Evolutionary conservation across 1,139 yeast genomes (phyloP), one percentile per base, ranked within the genome.

Genomic region (Taphrina flavorubra): DNA sequence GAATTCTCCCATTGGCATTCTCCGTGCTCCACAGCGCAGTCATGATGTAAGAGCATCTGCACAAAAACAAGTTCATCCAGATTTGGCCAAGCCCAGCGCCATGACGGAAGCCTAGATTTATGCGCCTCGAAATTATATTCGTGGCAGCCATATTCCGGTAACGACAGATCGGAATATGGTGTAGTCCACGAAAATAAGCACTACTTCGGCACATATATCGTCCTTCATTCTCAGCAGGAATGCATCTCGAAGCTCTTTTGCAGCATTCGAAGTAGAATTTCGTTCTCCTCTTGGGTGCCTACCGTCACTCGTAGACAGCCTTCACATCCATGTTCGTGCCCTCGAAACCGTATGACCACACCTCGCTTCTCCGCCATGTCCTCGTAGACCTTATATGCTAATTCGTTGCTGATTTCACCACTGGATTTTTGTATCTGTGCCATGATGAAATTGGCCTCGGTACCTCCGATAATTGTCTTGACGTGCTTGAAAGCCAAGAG

Each of bases 341-440:
- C 99, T 80, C 99, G 85, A 77, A 85, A 94, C 77, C 99, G 85
- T 14, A 92, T 90, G 65, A 94, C 97, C 31, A 94, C 92, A 51
- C 86, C 86, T 66, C 87, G 85, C 34, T 84, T 83, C 25, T 83
- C 84, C 0, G 99, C 99, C 75, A 94, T 79, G 49, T 79, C 81
- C 70, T 82, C 82, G 78, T 94, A 94, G 11, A 92, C 81, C 56
- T 81, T 75, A 65, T 83, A 78, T 0, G 99, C 98, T 31, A 85
- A 77, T n/a, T 82, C 85, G 74, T 88, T 89, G 44, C 85, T 85
- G 0, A 97, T 92, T 16, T 77, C 73, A 0, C 91, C 91, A 0
- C 81, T 76, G 2, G 78, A 76, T 68, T 82, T 81, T 68, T 89
- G 81, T 16, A 94, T 81, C 77, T 92, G 89, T 18, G 92, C 77